phyloP scores from a whole-genome alignment of 805 yeast species.

The Kuraishia molischiana region DNA sequence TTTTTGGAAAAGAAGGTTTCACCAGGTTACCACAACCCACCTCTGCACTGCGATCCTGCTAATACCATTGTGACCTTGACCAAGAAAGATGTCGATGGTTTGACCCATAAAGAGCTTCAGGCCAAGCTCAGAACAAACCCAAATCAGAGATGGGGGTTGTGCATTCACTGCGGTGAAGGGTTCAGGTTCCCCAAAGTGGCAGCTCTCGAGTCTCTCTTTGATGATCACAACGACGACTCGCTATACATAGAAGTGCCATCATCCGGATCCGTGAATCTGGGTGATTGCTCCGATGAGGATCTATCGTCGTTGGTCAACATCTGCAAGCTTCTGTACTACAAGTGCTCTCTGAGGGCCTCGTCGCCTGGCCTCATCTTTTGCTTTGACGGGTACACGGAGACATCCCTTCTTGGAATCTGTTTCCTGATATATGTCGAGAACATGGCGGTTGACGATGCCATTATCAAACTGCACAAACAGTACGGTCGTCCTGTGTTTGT shows the following conservation, averaged over 20 bases:
- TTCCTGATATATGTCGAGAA: constrained; percentile 64
- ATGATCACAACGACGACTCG: constrained; percentile 9
- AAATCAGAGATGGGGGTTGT: constrained; percentile 41
- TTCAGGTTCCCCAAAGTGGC: constrained; percentile 39
- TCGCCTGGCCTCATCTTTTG: constrained; percentile 56
- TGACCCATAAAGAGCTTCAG: constrained; percentile 11
- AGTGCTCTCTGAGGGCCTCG: constrained; percentile 16
- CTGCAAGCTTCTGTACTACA: constrained; percentile 54
- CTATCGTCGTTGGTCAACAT: constrained; percentile 56
- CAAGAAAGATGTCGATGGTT: constrained; percentile 14
- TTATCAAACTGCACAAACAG: constrained; percentile 49
- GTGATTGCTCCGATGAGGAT: constrained; percentile 55
- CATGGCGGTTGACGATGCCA: constrained; percentile 51
- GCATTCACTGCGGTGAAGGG: constrained; percentile 51
- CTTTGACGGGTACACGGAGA: constrained; percentile 89
- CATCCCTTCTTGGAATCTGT: constrained; percentile 64
- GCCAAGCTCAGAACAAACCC: constrained; percentile 37
- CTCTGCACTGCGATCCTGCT: constrained; percentile 37
- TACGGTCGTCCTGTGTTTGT: constrained; percentile 77
- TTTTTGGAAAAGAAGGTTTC: neutral
- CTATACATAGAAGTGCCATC: constrained; percentile 61
- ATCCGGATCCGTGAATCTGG: constrained; percentile 74
- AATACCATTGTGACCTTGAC: constrained; percentile 40
- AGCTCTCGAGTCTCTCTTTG: constrained; percentile 21
- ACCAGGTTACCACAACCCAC: constrained; percentile 8